These are phyloP conservation scores for Copromyces sp. DNA, from an alignment of 495 filamentous ascomycete species.

Conservation along the genomic window DNA sequence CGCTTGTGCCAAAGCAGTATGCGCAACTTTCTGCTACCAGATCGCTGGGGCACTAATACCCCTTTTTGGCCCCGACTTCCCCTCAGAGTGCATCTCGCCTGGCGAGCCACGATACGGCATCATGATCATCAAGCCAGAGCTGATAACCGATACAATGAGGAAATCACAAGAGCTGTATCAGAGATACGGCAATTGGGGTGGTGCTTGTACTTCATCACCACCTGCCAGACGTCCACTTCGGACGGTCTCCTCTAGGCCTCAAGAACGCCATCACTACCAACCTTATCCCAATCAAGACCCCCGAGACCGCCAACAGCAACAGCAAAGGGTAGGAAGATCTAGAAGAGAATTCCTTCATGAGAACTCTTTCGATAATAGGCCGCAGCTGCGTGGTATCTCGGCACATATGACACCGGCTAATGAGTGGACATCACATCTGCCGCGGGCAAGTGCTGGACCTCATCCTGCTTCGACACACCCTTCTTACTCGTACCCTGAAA, in stretches of 20 bases:
- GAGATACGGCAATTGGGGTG: not conserved
- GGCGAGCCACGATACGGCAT: constrained; percentile 45
- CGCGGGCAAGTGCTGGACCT: not conserved
- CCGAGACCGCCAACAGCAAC: constrained; percentile 4
- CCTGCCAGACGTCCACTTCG: constrained; percentile 3
- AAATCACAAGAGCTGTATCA: constrained; percentile 34
- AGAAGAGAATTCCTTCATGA: constrained; percentile 1
- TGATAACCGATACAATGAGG: constrained; percentile 45
- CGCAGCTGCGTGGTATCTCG: constrained; percentile 1
- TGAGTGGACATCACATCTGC: constrained; percentile 1
- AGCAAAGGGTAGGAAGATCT: not conserved
- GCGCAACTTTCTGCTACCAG: constrained; percentile 74
- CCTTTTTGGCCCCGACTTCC: constrained; percentile 77
- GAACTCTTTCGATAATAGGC: constrained; percentile 21
- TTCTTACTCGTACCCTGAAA: not conserved
- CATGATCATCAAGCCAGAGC: constrained; percentile 56
- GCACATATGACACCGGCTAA: constrained; percentile 29
- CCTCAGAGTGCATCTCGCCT: constrained; percentile 54
- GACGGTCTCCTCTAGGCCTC: constrained; percentile 8
- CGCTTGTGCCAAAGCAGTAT: constrained; percentile 68
- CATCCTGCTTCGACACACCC: not conserved
- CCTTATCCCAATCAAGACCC: constrained; percentile 2
- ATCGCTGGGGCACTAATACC: constrained; percentile 81
- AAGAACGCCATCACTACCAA: not conserved
- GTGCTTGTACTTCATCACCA: not conserved